Conservation (phyloP, 495 filamentous ascomycete species). For the Extremus antarcticus region DNA sequence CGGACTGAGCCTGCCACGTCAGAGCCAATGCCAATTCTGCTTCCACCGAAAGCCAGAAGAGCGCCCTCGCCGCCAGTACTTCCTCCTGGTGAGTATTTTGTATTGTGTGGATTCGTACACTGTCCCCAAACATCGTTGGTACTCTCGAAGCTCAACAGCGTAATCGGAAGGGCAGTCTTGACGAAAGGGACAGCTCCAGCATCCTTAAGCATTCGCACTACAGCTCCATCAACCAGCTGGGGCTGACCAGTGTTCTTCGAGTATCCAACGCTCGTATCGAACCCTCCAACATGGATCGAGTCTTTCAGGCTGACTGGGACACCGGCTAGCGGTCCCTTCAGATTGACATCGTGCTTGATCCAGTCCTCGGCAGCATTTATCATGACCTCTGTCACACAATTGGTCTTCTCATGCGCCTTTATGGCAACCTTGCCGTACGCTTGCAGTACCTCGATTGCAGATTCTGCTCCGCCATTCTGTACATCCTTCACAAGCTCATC, state of each 20-base stretch:
- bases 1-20: conserved; percentile 91
- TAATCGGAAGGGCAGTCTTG: conserved; percentile 90
- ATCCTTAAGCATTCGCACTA: conserved; percentile 73
- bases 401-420: conserved; percentile 75
- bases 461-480: conserved; percentile 49
- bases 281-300: conserved; percentile 72
- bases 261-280: conserved; percentile 79
- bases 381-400: conserved; percentile 85
- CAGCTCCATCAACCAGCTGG: conserved; percentile 53
- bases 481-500: conserved; percentile 67
- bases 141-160: conserved; percentile 83
- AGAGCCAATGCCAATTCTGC: conserved; percentile 85
- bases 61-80: conserved; percentile 85
- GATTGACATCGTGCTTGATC: conserved; percentile 56
- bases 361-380: conserved; percentile 71
- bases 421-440: conserved; percentile 87
- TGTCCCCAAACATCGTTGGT: conserved; percentile 79
- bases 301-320: conserved; percentile 88
- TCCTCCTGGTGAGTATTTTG: conserved; percentile 78
- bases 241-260: conserved; percentile 60
- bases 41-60: conserved; percentile 71
- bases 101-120: conserved; percentile 72
- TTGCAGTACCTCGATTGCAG: conserved; percentile 51
- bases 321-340: conserved; percentile 76
- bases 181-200: conserved; percentile 94